Conservation (phyloP, 768 basidiomycete species). For the Termitomyces sp. region DNA sequence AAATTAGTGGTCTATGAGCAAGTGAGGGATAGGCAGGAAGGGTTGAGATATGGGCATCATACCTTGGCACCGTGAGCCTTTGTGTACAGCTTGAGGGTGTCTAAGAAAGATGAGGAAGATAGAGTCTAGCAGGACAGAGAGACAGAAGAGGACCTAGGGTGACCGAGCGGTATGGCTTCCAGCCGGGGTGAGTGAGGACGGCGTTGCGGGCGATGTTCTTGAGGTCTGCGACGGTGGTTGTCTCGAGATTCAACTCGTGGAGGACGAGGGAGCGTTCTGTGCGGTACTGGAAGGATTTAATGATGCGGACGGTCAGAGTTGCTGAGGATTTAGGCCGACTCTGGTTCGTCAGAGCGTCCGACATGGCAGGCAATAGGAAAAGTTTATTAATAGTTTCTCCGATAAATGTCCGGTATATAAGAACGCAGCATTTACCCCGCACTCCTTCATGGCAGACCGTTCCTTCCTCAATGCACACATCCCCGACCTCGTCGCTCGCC, state of each 20-base stretch:
- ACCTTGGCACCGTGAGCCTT: slow-evolving; percentile 96
- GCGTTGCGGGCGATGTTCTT: slow-evolving; percentile 71
- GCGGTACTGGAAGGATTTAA: slow-evolving; percentile 93
- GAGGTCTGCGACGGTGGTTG: slow-evolving; percentile 73
- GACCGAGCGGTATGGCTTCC: slow-evolving; percentile 84
- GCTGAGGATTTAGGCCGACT: slow-evolving; percentile 68
- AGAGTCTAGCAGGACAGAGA: neutral
- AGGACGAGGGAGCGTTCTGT: slow-evolving; percentile 88
- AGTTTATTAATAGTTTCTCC: slow-evolving; percentile 7
- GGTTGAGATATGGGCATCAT: slow-evolving; percentile 12
- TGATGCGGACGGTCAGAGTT: slow-evolving; percentile 85
- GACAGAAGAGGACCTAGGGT: slow-evolving; percentile 49
- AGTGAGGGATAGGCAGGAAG: neutral
- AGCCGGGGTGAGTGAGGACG: slow-evolving; percentile 68
- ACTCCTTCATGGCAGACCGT: slow-evolving; percentile 23
- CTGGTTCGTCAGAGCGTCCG: slow-evolving; percentile 53
- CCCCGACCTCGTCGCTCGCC: slow-evolving; percentile 45
- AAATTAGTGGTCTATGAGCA: slow-evolving; percentile 82
- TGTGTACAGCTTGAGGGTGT: slow-evolving; percentile 93
- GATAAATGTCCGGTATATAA: slow-evolving; percentile 8
- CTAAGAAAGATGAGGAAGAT: slow-evolving; percentile 34
- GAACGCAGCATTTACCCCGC: neutral
- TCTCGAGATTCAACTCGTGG: slow-evolving; percentile 74
- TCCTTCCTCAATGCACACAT: slow-evolving; percentile 54
- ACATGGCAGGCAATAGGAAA: slow-evolving; percentile 19